A percentile compares a stretch with the other conserved stretches of the same genome.
Evolutionary conservation across 2,329 filamentous ascomycete genomes (phyloP).

Genomic region (Graphilbum fragrans): DNA sequence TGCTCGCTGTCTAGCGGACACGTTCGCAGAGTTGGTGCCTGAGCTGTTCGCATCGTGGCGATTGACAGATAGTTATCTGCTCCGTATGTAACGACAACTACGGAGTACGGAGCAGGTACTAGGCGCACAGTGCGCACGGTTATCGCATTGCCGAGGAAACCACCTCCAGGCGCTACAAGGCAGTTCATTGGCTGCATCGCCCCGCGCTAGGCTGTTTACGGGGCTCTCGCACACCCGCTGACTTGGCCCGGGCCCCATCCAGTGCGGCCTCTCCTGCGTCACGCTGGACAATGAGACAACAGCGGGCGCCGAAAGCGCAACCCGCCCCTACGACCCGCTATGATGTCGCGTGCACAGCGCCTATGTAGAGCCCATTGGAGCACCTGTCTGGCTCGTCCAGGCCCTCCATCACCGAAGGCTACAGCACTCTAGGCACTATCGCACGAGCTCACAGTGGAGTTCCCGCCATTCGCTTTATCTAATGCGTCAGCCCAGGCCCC

Average conservation of each 20-base stretch:
- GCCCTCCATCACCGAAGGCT: no score
- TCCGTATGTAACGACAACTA: neutral
- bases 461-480: neutral
- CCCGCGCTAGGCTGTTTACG: slow-evolving; percentile 15
- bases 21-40: no score
- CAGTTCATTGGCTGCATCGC: slow-evolving; percentile 13
- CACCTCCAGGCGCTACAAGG: slow-evolving; percentile 9
- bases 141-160: slow-evolving; percentile 18
- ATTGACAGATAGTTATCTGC: no score
- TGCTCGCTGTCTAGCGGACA: no score
- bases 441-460: neutral
- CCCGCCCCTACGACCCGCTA: no score
- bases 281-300: slow-evolving; percentile 12
- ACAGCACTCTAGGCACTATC: neutral
- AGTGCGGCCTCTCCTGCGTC: slow-evolving; percentile 4
- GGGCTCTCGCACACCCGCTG: slow-evolving; percentile 9
- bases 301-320: slow-evolving; percentile 12
- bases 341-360: no score
- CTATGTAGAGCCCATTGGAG: no score
- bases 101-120: neutral
- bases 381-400: no score
- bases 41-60: no score
- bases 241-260: slow-evolving; percentile 3
- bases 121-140: slow-evolving; percentile 9
- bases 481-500: no score